These are phyloP conservation scores for Irpex sp. DNA, from an alignment of 1,284 basidiomycete species.

Conservation along the genomic window DNA sequence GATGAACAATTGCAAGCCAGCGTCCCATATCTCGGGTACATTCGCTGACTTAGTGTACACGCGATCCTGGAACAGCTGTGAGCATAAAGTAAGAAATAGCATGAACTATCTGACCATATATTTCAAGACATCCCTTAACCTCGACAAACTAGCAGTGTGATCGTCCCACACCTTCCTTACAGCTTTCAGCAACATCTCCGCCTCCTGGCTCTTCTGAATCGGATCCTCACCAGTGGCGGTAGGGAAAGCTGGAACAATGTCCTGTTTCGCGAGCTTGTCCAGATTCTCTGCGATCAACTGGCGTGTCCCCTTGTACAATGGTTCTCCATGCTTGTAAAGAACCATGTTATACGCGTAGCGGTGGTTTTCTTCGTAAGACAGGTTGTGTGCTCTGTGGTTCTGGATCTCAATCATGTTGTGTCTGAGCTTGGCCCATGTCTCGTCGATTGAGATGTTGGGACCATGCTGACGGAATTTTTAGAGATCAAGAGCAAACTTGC, in stretches of 20 bases:
- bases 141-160: constrained; percentile 87
- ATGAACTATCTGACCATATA: constrained; percentile 79
- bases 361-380: constrained; percentile 97
- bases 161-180: constrained; percentile 91
- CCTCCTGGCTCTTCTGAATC: constrained; percentile 68
- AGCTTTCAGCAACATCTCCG: constrained; percentile 83
- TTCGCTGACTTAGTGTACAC: constrained; percentile 72
- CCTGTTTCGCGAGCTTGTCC: constrained; percentile 70
- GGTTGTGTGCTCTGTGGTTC: constrained; percentile 87
- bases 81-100: not conserved
- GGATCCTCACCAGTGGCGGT: constrained; percentile 50
- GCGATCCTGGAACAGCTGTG: constrained; percentile 66
- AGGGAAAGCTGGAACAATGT: constrained; percentile 85
- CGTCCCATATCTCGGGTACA: constrained; percentile 80
- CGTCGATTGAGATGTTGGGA: constrained; percentile 62
- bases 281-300: constrained; percentile 83
- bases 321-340: constrained; percentile 81
- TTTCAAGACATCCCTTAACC: constrained; percentile 87
- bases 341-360: constrained; percentile 95
- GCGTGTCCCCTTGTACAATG: constrained; percentile 86
- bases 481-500: not conserved
- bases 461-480: constrained; percentile 46
- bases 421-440: constrained; percentile 75
- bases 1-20: constrained; percentile 84
- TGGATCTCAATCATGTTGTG: constrained; percentile 94